Evolutionary conservation across 352 stramenopile genomes (phyloP).

Genomic region (Globisporangium apiculatum): DNA sequence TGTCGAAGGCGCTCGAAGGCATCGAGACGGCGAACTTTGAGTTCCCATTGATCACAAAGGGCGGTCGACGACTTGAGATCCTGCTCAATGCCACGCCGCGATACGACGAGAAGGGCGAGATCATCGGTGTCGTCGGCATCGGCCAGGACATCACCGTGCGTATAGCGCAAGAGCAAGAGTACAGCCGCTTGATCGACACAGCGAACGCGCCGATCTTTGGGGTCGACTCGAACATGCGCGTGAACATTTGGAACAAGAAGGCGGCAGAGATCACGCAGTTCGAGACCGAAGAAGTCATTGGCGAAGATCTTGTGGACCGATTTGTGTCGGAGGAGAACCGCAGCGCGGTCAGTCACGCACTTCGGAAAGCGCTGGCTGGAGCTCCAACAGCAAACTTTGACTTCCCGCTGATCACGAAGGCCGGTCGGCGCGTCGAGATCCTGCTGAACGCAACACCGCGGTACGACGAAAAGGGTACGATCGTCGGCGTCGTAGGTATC

Average conservation of each 20-base stretch:
- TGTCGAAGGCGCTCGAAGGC: constrained; percentile 48
- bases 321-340: constrained; percentile 1
- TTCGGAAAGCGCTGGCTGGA: constrained; percentile 32
- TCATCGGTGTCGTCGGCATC: constrained; percentile 21
- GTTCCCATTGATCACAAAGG: constrained; percentile 33
- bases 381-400: constrained; percentile 77
- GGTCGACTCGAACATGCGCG: constrained; percentile 51
- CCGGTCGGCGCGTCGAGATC: constrained; percentile 43
- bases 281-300: constrained; percentile 75
- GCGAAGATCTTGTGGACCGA: constrained; percentile 46
- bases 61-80: constrained; percentile 39
- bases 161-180: constrained; percentile 54
- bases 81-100: constrained; percentile 63
- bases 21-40: constrained; percentile 4
- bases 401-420: constrained; percentile 41
- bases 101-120: constrained; percentile 35
- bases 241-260: constrained; percentile 90
- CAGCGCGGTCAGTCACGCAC: constrained; percentile 39
- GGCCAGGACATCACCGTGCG: constrained; percentile 57
- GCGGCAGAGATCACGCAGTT: constrained; percentile 81
- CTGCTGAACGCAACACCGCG: constrained; percentile 66
- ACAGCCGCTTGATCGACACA: constrained; percentile 53
- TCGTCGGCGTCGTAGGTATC: constrained; percentile 76
- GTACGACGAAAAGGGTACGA: constrained; percentile 36
- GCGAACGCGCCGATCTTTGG: constrained; percentile 67